Evolutionary conservation across 2,329 filamentous ascomycete species (phyloP).

Genomic region (Fusarium euwallaceae): DNA sequence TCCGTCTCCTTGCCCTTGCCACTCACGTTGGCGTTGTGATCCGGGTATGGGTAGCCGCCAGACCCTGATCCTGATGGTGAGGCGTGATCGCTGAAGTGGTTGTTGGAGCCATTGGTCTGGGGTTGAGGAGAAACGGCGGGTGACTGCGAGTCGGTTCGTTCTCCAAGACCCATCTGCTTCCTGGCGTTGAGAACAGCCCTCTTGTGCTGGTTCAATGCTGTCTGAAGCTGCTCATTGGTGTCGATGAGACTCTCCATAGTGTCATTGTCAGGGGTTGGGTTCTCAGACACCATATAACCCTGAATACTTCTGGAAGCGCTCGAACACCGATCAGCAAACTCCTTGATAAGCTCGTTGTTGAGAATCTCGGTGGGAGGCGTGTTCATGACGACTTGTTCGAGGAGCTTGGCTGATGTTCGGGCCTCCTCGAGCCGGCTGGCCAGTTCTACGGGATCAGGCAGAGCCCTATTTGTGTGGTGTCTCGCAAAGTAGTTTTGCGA

Average conservation of each 20-base stretch:
- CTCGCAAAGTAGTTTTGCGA: slow-evolving; percentile 71
- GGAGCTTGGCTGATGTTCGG: slow-evolving; percentile 87
- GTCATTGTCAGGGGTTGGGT: slow-evolving; percentile 89
- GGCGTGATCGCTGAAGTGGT: slow-evolving; percentile 29
- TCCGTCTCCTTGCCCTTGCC: slow-evolving; percentile 55
- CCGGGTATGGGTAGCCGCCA: slow-evolving; percentile 19
- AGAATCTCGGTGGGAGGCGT: slow-evolving; percentile 83
- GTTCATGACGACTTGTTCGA: slow-evolving; percentile 91
- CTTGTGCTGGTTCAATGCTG: slow-evolving; percentile 86
- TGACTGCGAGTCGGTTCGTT: slow-evolving; percentile 47
- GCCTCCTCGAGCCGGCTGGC: slow-evolving; percentile 90
- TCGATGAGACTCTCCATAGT: slow-evolving; percentile 95
- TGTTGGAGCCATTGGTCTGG: slow-evolving; percentile 49
- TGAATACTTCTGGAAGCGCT: slow-evolving; percentile 86
- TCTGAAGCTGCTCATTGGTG: slow-evolving; percentile 90
- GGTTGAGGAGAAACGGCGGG: slow-evolving; percentile 44
- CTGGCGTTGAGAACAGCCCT: slow-evolving; percentile 77
- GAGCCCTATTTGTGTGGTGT: slow-evolving; percentile 60
- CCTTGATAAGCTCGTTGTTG: slow-evolving; percentile 88
- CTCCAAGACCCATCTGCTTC: slow-evolving; percentile 63
- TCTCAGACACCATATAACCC: slow-evolving; percentile 82
- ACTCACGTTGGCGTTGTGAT: slow-evolving; percentile 36
- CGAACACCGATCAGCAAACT: slow-evolving; percentile 90
- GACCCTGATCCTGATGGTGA: slow-evolving; percentile 36
- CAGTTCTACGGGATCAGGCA: slow-evolving; percentile 82